These are phyloP conservation scores for Acorus calamus DNA, from an alignment of 106 monocot species.

Conservation along the genomic window DNA sequence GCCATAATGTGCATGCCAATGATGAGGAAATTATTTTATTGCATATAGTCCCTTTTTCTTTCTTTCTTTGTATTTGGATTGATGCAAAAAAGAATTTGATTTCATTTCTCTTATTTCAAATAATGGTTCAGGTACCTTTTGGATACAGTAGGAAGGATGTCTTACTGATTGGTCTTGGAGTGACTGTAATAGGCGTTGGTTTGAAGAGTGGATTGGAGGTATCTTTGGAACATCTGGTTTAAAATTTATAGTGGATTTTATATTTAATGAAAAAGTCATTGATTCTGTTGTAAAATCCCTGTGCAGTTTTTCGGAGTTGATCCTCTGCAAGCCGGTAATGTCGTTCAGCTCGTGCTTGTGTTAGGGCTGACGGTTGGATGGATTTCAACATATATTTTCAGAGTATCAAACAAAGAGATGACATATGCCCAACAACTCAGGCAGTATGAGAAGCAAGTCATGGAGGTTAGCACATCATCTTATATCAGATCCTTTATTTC, in stretches of 20 bases:
- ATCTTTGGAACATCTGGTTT: constrained; percentile 1
- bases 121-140: constrained; percentile 44
- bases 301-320: constrained; percentile 79
- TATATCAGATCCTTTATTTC: too few species aligned
- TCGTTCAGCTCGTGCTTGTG: constrained; percentile 80
- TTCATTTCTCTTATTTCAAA: not conserved
- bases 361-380: constrained; percentile 88
- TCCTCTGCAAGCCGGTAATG: constrained; percentile 85
- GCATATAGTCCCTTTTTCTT: too few species aligned
- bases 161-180: constrained; percentile 80
- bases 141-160: constrained; percentile 95
- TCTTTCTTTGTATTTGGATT: not conserved
- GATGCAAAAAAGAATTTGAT: not conserved
- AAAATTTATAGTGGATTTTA: not conserved
- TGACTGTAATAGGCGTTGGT: constrained; percentile 53
- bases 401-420: constrained; percentile 98
- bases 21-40: too few species aligned
- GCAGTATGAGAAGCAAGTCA: constrained; percentile 91
- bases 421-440: constrained; percentile 86
- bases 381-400: constrained; percentile 90
- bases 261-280: not conserved
- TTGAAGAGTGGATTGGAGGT: constrained; percentile 92
- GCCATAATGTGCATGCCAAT: too few species aligned
- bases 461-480: constrained; percentile 47
- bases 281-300: not conserved